Percentiles rank a stretch among this genome's conserved stretches.
These are phyloP conservation scores for Debaryomycetaceae sp. DNA, from an alignment of 1,139 yeast genomes.

Conservation along the genomic window DNA sequence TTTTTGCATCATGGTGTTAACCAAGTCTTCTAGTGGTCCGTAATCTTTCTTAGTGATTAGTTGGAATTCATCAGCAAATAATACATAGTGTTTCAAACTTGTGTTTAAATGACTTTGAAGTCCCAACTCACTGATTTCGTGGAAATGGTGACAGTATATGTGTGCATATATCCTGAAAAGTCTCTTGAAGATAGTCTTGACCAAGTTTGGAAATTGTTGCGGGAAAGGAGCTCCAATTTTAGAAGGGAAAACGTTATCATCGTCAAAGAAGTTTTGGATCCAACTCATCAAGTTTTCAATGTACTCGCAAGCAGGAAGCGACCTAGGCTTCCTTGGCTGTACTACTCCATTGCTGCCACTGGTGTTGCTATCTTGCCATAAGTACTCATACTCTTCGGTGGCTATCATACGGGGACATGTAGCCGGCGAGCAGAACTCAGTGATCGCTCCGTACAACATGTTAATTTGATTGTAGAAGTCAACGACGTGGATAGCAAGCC, in stretches of 20 bases:
- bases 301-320: conserved; percentile 87
- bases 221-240: conserved; percentile 86
- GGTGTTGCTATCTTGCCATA: conserved; percentile 80
- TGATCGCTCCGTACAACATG: conserved; percentile 93
- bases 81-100: conserved; percentile 87
- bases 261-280: conserved; percentile 88
- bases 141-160: conserved; percentile 95
- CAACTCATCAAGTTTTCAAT: conserved; percentile 91
- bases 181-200: conserved; percentile 83
- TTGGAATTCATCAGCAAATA: conserved; percentile 80
- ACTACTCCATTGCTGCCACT: conserved; percentile 41
- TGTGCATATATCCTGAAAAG: conserved; percentile 96
- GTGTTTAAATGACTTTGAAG: conserved; percentile 92
- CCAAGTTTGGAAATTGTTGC: conserved; percentile 65
- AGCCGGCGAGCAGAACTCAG: conserved; percentile 91
- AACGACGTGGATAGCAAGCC: conserved; percentile 93
- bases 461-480: conserved; percentile 93
- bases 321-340: conserved; percentile 47
- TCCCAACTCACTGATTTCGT: conserved; percentile 88
- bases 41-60: conserved; percentile 76
- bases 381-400: conserved; percentile 91
- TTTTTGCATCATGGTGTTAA: conserved; percentile 58
- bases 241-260: conserved; percentile 85
- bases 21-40: conserved; percentile 89
- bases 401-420: conserved; percentile 97